Evolutionary conservation across 129 eudicot species (phyloP), one percentile per base, ranked within the genome.

Genomic region (Chrysanthemum seticuspe): DNA sequence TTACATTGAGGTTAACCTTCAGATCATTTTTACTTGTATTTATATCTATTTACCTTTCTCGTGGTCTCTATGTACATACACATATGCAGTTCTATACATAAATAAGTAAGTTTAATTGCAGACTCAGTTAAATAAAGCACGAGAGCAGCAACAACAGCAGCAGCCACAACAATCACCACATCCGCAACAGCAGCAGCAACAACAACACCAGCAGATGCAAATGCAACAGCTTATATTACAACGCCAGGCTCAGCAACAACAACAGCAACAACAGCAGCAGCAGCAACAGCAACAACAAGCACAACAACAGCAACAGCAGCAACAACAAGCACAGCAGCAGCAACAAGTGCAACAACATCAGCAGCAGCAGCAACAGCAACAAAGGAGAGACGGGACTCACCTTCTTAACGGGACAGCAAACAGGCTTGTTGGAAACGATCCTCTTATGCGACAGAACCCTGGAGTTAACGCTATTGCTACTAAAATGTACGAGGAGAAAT

Each of bases 101-200:
- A 18, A 48, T 67, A 25, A 19, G 9, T 69, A 44, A 11, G 10
- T 54, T 52, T 15, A 65, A 73, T 27, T 79, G 63, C 83, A 94
- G 98, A 87, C 99, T 79, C 99, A 90, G 75, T 67, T 87, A 69
- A 83, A 86, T 44, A 95, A 90, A 77, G 96, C 96, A 9, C 83
- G 99, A 72, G 99, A 95, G 78, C 97, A 90, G 81, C 99, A 94
- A 58, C 96, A 87, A 21, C 93, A 90, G 65, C 92, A 82, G 65
- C 92, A 84, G 71, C 82, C 84, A 2, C 92, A 77, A 13, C 92
- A 84, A 57, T 73, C 77, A 3, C 88, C 78, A 8, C 96, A 81
- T n/a, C 92, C 81, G n/a, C 97, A 78, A 50, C 96, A 82, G 54
- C 88, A 85, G 13, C 95, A 81, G 12, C 85, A 79, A 3, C 96